Conservation (phyloP, 176 grass and related monocot genomes). For the Juncus inflexus region DNA sequence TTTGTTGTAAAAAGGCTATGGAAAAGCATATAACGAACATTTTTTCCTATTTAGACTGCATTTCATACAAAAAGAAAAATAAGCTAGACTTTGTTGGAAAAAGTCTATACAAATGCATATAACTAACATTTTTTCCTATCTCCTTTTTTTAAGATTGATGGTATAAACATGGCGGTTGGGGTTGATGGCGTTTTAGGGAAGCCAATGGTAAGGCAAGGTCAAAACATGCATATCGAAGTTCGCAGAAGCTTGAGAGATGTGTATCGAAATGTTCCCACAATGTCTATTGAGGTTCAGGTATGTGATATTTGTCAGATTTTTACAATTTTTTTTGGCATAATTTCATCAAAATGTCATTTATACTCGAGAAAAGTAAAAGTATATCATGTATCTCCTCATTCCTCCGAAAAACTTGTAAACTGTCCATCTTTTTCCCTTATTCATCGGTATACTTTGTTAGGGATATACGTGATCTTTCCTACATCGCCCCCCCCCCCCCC, state of each 20-base stretch:
- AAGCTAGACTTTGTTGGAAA: no score
- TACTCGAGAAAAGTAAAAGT: neutral
- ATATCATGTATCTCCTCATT: neutral
- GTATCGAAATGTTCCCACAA: conserved; percentile 71
- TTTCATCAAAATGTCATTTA: neutral
- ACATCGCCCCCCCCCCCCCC: no score
- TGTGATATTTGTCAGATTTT: conserved; percentile 16
- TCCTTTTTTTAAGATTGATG: conserved; percentile 62
- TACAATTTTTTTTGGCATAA: neutral
- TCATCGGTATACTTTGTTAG: no score
- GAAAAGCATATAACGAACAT: no score
- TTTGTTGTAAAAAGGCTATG: no score
- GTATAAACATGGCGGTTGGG: conserved; percentile 96
- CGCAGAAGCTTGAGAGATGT: conserved; percentile 88
- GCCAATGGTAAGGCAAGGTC: conserved; percentile 78
- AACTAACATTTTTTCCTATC: neutral
- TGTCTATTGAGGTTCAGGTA: conserved; percentile 79
- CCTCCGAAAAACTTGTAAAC: no score
- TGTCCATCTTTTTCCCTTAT: no score
- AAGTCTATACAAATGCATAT: no score
- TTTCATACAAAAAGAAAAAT: no score
- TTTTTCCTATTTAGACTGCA: no score
- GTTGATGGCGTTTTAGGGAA: conserved; percentile 66
- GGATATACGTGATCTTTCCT: no score
- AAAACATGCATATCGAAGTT: conserved; percentile 73